These are phyloP conservation scores for Aureobasidium melanogenum DNA, from an alignment of 2,329 filamentous ascomycete genomes.

Conservation along the genomic window DNA sequence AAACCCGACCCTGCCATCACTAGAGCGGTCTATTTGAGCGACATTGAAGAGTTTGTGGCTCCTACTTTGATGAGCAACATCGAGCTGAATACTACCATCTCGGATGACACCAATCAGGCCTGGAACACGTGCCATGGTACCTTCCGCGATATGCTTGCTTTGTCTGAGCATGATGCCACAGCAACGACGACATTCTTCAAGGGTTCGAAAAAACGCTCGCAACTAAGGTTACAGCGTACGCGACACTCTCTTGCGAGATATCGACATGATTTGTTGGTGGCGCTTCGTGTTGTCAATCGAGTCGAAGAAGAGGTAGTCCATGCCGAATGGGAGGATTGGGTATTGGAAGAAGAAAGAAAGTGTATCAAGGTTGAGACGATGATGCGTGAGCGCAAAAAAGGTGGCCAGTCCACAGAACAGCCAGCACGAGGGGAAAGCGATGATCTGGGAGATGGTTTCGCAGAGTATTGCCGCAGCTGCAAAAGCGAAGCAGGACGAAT, in stretches of 20 bases:
- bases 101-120: conserved; percentile 14
- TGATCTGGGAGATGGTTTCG: conserved; percentile 45
- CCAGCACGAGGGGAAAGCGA: conserved; percentile 27
- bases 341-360: conserved; percentile 65
- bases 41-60: conserved; percentile 57
- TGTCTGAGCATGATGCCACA: conserved; percentile 6
- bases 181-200: not conserved
- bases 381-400: conserved; percentile 29
- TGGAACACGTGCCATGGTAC: conserved; percentile 23
- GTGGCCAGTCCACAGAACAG: conserved; percentile 16
- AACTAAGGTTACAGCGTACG: conserved; percentile 59
- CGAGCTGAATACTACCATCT: conserved; percentile 12
- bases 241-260: conserved; percentile 75
- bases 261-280: conserved; percentile 82
- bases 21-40: conserved; percentile 72
- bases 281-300: conserved; percentile 79
- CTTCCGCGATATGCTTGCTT: conserved; percentile 21
- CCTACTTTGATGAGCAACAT: conserved; percentile 18
- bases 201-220: conserved; percentile 12
- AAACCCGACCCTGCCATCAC: conserved; percentile 72
- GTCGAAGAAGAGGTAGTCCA: conserved; percentile 79
- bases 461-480: conserved; percentile 56
- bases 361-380: conserved; percentile 57
- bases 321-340: conserved; percentile 91
- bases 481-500: conserved; percentile 27